Base-by-base conservation (phyloP, 176 grass and related monocot genomes). In the Paspalum notatum region DNA sequence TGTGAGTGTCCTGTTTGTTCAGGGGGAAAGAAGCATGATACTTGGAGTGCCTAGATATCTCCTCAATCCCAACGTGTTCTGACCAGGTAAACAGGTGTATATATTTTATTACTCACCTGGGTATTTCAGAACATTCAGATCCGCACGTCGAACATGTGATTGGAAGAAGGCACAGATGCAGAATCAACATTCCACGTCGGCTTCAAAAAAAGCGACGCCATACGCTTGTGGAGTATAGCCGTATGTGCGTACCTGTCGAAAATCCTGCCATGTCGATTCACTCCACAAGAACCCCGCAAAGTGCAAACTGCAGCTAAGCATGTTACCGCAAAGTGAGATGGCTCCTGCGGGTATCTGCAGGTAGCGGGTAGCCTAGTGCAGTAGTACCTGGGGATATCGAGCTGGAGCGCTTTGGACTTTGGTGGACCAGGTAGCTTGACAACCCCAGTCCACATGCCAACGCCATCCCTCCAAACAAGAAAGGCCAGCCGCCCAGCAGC, bases 61-160 rank as follows among this genome's bases (percentile, higher is more conserved):
- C n/a, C 81, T 61, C 21, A 44, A 52, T 71, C 9, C 76, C 65
- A 54, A 64, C 39, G 55, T 48, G 40, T 46, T 45, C n/a, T 80
- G 24, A 67, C 44, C 75, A 52, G 12, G 61, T 44, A 12, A 56
- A 45, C 71, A 68, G 25, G 47, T 13, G 26, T 0, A 17, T 38
- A 62, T 12, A 10, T 8, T 60, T 61, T 10, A 75, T 14, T 32
- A 32, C 32, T 32, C 32, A 32, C 32, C 32, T 32, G 32, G 3
- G 32, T 32, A 32, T 32, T 24, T 51, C 7, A 20, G 53, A 75
- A 85, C 32, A 18, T 66, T 54, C 14, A 63, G 54, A 54, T 18
- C 76, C 70, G 68, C 87, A 85, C 20, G 55, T 63, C 20, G 67
- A 84, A 80, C 37, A 85, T 80, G 71, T 74, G 87, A 77, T 12